Conservation (phyloP, 2,329 filamentous ascomycete species). For the Monosporascus sp. region DNA sequence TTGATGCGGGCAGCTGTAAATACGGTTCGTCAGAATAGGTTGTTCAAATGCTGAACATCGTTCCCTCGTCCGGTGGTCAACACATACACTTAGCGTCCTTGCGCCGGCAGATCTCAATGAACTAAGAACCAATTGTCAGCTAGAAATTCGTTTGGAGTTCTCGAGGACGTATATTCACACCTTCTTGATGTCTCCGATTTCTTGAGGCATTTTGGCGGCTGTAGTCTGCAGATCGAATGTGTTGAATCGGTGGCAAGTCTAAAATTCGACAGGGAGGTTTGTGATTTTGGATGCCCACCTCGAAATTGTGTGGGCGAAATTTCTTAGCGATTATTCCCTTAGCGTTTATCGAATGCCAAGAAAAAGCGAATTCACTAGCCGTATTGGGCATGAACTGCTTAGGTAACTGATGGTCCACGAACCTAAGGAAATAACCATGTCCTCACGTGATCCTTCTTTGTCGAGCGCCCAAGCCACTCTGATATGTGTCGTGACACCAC, state of each 20-base stretch:
- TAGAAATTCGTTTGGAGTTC: not conserved
- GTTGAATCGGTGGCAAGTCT: not conserved
- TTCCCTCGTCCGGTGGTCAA: conserved; percentile 11
- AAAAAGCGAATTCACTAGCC: too few relatives aligned
- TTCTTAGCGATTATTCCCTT: conserved; percentile 1
- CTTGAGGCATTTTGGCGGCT: conserved; percentile 86
- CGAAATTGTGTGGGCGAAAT: conserved; percentile 28
- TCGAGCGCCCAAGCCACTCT: too few relatives aligned
- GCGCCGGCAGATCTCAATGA: conserved; percentile 99
- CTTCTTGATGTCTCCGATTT: conserved; percentile 97
- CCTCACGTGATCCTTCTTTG: too few relatives aligned
- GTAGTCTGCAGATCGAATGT: not conserved
- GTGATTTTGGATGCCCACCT: conserved; percentile 14
- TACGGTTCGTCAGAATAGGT: conserved; percentile 23
- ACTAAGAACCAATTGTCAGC: conserved; percentile 51
- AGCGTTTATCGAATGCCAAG: not conserved
- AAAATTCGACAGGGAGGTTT: conserved; percentile 13
- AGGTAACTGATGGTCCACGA: too few relatives aligned
- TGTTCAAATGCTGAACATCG: conserved; percentile 1
- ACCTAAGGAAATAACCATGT: too few relatives aligned
- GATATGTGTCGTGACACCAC: not conserved
- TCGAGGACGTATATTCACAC: conserved; percentile 31
- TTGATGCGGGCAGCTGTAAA: conserved; percentile 79
- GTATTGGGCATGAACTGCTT: too few relatives aligned
- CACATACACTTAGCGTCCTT: conserved; percentile 98